Percentiles rank a stretch among this genome's conserved stretches.
These are phyloP conservation scores for Solanum chilense DNA, from an alignment of 257 asterid genomes.

Conservation along the genomic window DNA sequence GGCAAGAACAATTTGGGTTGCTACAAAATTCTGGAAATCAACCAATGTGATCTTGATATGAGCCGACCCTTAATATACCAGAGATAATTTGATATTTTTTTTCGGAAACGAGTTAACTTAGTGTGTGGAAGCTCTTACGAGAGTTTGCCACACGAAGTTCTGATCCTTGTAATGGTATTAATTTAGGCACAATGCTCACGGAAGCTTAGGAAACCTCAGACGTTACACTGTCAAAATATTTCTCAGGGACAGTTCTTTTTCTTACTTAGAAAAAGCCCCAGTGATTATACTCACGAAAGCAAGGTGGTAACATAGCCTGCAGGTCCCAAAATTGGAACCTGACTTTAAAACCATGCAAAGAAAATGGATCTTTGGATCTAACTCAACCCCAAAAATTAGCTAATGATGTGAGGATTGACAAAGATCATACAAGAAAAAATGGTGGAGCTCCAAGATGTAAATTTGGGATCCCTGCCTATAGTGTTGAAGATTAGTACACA, in stretches of 20 bases:
- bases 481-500: background rate
- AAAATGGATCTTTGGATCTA: background rate
- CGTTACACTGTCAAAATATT: background rate
- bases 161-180: background rate
- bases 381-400: background rate
- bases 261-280: background rate
- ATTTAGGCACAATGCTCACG: background rate
- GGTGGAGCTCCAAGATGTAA: background rate
- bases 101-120: background rate
- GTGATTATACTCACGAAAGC: background rate
- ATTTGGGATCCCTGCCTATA: background rate
- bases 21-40: background rate
- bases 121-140: background rate
- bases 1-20: background rate
- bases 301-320: background rate
- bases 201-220: background rate
- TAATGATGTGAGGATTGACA: background rate
- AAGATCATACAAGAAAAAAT: background rate
- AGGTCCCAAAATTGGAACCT: background rate
- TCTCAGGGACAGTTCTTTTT: background rate
- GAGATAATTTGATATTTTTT: background rate
- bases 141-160: background rate
- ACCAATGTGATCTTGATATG: background rate
- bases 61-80: background rate
- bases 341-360: background rate